phyloP scores from a whole-genome alignment of 2,329 filamentous ascomycete species.

The Anthostomella pinea region DNA sequence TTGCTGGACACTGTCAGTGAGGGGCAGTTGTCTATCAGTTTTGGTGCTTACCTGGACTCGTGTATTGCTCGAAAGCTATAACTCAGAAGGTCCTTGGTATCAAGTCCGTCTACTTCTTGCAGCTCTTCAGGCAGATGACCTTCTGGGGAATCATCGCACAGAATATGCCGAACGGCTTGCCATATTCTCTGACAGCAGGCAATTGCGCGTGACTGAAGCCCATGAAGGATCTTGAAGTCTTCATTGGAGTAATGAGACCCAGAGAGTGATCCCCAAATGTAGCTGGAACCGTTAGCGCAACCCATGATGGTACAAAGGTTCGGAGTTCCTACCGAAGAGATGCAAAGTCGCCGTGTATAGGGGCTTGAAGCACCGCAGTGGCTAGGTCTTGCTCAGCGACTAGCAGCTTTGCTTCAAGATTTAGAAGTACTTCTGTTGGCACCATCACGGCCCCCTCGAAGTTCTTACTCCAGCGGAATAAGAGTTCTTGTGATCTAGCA shows the following conservation, averaged over 20 bases:
- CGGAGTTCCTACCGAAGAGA: slow-evolving; percentile 53
- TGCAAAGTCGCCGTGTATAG: slow-evolving; percentile 69
- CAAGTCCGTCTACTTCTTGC: slow-evolving; percentile 67
- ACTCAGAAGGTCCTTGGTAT: slow-evolving; percentile 86
- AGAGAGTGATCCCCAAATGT: slow-evolving; percentile 52
- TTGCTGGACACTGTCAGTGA: slow-evolving; percentile 52
- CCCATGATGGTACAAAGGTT: background rate
- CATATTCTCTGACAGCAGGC: slow-evolving; percentile 68
- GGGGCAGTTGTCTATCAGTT: background rate
- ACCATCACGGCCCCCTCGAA: slow-evolving; percentile 46
- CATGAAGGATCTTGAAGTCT: slow-evolving; percentile 35
- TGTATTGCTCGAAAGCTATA: slow-evolving; percentile 96
- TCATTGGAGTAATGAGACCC: slow-evolving; percentile 37
- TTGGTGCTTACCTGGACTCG: slow-evolving; percentile 70
- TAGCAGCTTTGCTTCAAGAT: slow-evolving; percentile 62
- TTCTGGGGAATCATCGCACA: slow-evolving; percentile 94
- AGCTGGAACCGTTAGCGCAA: slow-evolving; percentile 32
- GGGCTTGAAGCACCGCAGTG: slow-evolving; percentile 61
- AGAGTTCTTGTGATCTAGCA: slow-evolving; percentile 69
- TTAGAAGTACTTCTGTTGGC: slow-evolving; percentile 54
- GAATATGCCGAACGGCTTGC: slow-evolving; percentile 68
- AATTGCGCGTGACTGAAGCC: slow-evolving; percentile 56
- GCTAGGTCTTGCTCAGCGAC: slow-evolving; percentile 65
- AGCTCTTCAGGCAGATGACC: slow-evolving; percentile 77
- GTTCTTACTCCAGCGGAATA: slow-evolving; percentile 56